These are phyloP conservation scores for Claviceps paspali DNA, from an alignment of 2,329 filamentous ascomycete species.

Conservation along the genomic window DNA sequence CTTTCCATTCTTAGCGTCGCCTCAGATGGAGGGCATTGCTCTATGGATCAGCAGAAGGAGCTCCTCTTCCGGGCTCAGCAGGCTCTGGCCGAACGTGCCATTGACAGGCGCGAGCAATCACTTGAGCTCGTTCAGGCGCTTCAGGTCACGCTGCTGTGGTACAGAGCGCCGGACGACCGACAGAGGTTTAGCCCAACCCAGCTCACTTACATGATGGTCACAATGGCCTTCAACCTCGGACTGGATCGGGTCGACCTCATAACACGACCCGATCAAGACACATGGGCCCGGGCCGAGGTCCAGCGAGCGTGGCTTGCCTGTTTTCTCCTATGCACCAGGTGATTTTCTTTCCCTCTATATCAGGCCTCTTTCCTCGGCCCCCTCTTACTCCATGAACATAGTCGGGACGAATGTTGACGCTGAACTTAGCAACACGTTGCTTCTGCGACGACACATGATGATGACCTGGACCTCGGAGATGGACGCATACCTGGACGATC, in stretches of 20 bases:
- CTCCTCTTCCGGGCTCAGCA: neutral
- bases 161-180: neutral
- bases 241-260: neutral
- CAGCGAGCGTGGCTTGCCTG: conserved; percentile 3
- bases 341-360: neutral
- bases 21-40: neutral
- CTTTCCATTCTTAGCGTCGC: conserved; percentile 3
- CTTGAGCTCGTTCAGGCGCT: conserved; percentile 4
- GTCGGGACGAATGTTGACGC: no score
- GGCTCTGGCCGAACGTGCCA: conserved; percentile 1
- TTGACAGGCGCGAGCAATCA: conserved; percentile 2
- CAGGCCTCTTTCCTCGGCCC: no score
- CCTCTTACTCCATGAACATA: no score
- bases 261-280: no score
- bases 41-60: neutral
- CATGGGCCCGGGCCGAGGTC: conserved; percentile 3
- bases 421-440: conserved; percentile 1
- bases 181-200: conserved; percentile 1
- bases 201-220: neutral
- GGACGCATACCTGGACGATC: neutral
- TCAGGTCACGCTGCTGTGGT: conserved; percentile 3
- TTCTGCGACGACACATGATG: conserved; percentile 1
- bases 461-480: conserved; percentile 1
- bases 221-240: neutral
- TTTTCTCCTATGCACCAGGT: conserved; percentile 4